Evolutionary conservation across 2,329 filamentous ascomycete genomes (phyloP).

Genomic region (Tolypocladium tropicale): DNA sequence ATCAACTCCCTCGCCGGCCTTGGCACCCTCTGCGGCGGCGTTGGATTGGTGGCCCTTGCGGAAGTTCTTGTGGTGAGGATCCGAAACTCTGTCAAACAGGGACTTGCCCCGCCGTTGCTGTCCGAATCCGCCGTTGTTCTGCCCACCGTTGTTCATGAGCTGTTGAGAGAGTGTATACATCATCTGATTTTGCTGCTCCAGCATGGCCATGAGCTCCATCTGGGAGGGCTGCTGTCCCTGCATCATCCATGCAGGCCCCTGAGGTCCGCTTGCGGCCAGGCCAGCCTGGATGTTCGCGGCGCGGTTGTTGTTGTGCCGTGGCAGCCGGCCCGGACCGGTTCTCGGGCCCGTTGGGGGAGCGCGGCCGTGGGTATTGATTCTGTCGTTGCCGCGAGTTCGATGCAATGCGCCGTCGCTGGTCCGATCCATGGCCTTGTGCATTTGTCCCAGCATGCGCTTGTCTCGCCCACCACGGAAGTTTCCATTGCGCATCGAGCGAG

Average conservation of each 20-base stretch:
- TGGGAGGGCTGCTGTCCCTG: constrained; percentile 35
- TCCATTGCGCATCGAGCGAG: constrained; percentile 84
- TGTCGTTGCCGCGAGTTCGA: constrained; percentile 65
- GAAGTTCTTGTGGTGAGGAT: constrained; percentile 35
- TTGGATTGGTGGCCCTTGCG: constrained; percentile 35
- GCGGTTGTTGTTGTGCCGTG: constrained; percentile 26
- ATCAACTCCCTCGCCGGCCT: constrained; percentile 24
- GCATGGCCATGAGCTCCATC: constrained; percentile 58
- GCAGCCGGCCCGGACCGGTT: constrained; percentile 38
- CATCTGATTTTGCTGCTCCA: constrained; percentile 81
- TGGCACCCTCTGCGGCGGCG: constrained; percentile 19
- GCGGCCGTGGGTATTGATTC: constrained; percentile 70
- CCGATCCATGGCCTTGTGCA: constrained; percentile 75
- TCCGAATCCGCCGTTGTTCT: constrained; percentile 30
- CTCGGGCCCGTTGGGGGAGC: constrained; percentile 64
- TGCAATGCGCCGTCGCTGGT: constrained; percentile 66
- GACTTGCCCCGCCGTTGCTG: constrained; percentile 41
- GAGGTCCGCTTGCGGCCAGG: constrained; percentile 24
- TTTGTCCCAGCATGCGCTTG: constrained; percentile 76
- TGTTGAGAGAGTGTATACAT: constrained; percentile 66
- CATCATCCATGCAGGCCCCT: constrained; percentile 38
- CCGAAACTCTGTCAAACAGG: constrained; percentile 66
- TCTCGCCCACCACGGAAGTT: constrained; percentile 51
- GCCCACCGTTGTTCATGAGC: constrained; percentile 43
- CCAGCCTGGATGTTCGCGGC: constrained; percentile 39